phyloP scores from a whole-genome alignment of 495 filamentous ascomycete genomes.

The Aspergillus bridgeri region DNA sequence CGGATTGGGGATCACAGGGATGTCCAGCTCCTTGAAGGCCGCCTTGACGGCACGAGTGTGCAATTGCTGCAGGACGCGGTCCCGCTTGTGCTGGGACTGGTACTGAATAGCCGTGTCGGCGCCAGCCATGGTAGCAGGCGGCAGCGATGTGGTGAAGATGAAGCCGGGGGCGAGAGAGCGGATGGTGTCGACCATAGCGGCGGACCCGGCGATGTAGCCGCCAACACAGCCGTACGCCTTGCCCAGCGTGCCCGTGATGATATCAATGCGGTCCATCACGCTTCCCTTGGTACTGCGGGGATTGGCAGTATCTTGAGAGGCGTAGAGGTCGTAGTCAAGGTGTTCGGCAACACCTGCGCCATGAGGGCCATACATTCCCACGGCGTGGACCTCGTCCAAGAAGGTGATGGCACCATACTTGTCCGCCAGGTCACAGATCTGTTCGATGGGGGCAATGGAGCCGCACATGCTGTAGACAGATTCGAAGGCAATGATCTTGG shows the following conservation, averaged over 20 bases:
- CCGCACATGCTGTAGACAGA: conserved; percentile 99
- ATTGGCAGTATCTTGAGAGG: conserved; percentile 55
- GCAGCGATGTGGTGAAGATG: conserved; percentile 97
- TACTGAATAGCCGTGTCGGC: conserved; percentile 90
- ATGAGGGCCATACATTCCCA: conserved; percentile 97
- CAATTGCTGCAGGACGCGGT: conserved; percentile 86
- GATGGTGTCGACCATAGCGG: conserved; percentile 88
- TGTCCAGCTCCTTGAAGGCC: conserved; percentile 67
- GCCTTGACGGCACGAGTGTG: conserved; percentile 92
- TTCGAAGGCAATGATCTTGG: conserved; percentile 98
- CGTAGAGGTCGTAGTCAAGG: conserved; percentile 75
- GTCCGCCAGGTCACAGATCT: conserved; percentile 92
- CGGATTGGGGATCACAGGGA: conserved; percentile 98
- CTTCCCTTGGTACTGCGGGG: conserved; percentile 66
- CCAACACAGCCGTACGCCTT: conserved; percentile 98
- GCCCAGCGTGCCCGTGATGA: conserved; percentile 94
- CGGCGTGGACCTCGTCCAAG: conserved; percentile 96
- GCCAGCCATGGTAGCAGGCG: conserved; percentile 95
- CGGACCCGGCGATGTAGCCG: conserved; percentile 91
- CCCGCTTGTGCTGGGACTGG: conserved; percentile 73
- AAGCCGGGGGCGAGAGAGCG: conserved; percentile 95
- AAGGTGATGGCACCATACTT: conserved; percentile 98
- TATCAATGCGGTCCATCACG: conserved; percentile 92
- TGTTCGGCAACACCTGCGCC: conserved; percentile 97
- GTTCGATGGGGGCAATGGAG: conserved; percentile 89